phyloP scores from a whole-genome alignment of 2,329 filamentous ascomycete species.

The Ascomycota sp. region DNA sequence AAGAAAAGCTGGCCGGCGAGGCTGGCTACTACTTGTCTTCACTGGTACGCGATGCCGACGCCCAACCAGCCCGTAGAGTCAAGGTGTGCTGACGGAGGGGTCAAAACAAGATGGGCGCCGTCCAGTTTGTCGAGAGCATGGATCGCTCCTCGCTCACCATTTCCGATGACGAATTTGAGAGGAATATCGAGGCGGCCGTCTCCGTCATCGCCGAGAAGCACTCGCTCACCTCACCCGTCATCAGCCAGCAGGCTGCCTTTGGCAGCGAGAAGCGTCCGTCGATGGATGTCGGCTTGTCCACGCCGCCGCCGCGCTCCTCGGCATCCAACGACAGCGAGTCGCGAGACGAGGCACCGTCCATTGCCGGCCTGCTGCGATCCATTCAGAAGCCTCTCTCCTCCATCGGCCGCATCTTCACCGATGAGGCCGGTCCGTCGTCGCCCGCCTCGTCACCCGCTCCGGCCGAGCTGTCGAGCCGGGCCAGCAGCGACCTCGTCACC shows the following conservation, averaged over 20 bases:
- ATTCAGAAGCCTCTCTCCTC: constrained; percentile 82
- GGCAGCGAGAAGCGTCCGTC: constrained; percentile 25
- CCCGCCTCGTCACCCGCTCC: constrained; percentile 6
- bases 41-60: constrained; percentile 43
- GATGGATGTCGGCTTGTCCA: constrained; percentile 15
- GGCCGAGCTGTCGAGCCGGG: constrained; percentile 8
- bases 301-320: constrained; percentile 29
- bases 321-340: constrained; percentile 33
- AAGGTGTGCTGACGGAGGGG: background rate
- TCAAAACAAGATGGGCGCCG: constrained; percentile 64
- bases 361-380: constrained; percentile 66
- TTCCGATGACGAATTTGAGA: constrained; percentile 84
- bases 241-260: constrained; percentile 16
- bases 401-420: constrained; percentile 88
- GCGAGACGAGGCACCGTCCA: constrained; percentile 56
- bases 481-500: constrained; percentile 3
- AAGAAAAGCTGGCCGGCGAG: constrained; percentile 93
- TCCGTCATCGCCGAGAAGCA: constrained; percentile 90
- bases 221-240: constrained; percentile 27
- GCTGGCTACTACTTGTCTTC: constrained; percentile 96
- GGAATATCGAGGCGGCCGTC: constrained; percentile 88
- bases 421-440: constrained; percentile 26
- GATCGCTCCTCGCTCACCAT: constrained; percentile 88
- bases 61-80: no score
- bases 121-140: constrained; percentile 92